phyloP scores from a whole-genome alignment of 1,284 basidiomycete genomes.

The Hemileia vastatrix region DNA sequence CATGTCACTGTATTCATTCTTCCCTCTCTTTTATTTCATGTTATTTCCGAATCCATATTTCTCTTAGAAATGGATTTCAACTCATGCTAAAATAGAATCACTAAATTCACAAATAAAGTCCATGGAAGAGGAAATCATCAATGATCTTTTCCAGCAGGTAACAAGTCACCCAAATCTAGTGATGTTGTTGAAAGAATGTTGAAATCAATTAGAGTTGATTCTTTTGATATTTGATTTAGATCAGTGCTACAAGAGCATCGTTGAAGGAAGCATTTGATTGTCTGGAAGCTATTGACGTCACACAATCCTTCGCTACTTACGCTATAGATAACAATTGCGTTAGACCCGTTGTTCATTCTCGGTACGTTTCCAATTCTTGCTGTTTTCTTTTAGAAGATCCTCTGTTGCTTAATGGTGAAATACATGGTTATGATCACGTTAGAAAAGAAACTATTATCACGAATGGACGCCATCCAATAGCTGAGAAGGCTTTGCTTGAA shows the following conservation, averaged over 20 bases:
- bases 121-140: constrained; percentile 54
- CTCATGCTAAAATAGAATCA: constrained; percentile 53
- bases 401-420: neutral
- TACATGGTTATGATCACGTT: neutral
- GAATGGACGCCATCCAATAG: constrained; percentile 18
- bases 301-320: constrained; percentile 13
- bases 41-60: constrained; percentile 45
- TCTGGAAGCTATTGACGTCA: constrained; percentile 11
- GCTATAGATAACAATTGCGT: constrained; percentile 13
- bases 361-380: neutral
- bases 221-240: constrained; percentile 3
- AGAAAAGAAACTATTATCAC: constrained; percentile 7
- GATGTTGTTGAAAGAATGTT: neutral
- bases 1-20: constrained; percentile 50
- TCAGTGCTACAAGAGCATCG: neutral
- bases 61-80: constrained; percentile 52
- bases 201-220: neutral
- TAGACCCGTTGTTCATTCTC: constrained; percentile 5
- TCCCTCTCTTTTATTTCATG: constrained; percentile 7
- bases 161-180: neutral
- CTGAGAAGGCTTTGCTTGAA: constrained; percentile 10
- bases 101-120: constrained; percentile 50
- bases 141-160: constrained; percentile 27
- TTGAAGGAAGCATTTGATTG: constrained; percentile 9
- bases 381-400: neutral